phyloP scores from a whole-genome alignment of 306 rosid species.

The Canavalia gladiata region DNA sequence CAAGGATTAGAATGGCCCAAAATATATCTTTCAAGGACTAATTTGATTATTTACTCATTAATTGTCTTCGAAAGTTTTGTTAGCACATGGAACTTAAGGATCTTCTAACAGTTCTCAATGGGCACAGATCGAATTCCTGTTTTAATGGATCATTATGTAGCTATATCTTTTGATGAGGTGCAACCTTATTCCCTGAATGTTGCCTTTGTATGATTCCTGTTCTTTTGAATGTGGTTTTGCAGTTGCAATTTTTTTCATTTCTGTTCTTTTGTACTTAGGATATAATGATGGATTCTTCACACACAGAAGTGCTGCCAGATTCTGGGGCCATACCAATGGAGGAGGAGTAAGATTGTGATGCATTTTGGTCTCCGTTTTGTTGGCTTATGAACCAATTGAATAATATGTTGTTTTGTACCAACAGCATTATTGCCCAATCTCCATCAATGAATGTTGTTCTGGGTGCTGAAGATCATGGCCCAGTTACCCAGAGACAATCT shows the following conservation, averaged over 20 bases:
- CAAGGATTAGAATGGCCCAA: not conserved
- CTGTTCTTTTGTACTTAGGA: conserved; percentile 56
- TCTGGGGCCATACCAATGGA: conserved; percentile 52
- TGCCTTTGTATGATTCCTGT: not conserved
- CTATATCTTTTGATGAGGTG: conserved; percentile 81
- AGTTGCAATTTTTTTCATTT: conserved; percentile 28
- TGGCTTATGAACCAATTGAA: conserved; percentile 9
- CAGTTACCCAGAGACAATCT: conserved; percentile 43
- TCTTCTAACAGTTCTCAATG: conserved; percentile 26
- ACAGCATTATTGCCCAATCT: conserved; percentile 56
- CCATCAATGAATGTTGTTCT: conserved; percentile 24
- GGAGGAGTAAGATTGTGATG: conserved; percentile 63
- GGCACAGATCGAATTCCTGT: conserved; percentile 66
- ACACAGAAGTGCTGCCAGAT: conserved; percentile 48
- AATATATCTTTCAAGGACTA: not conserved
- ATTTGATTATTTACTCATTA: not conserved
- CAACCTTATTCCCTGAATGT: not conserved
- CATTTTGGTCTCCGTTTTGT: not conserved
- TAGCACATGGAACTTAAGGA: not conserved
- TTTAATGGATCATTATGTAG: conserved; percentile 55
- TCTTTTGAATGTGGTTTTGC: conserved; percentile 37
- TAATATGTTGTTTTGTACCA: conserved; percentile 40
- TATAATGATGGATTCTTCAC: conserved; percentile 46
- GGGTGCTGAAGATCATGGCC: conserved; percentile 50
- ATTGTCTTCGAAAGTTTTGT: not conserved